These are phyloP conservation scores for Tulasnella sp. DNA, from an alignment of 768 basidiomycete genomes.

Conservation along the genomic window DNA sequence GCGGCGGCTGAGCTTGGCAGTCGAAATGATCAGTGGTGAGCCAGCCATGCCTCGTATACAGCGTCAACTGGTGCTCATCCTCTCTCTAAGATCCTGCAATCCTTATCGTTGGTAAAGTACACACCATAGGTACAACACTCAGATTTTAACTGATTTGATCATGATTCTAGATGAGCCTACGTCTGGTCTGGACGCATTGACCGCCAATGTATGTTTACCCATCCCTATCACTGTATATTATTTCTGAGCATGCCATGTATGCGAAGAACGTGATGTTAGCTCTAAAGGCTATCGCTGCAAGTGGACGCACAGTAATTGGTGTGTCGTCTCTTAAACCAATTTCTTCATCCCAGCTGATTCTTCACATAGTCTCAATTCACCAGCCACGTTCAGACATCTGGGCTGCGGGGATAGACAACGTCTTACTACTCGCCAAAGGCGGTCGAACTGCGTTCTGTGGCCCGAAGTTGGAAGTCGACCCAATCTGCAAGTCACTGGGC, in stretches of 20 bases:
- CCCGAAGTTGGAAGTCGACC: conserved; percentile 2
- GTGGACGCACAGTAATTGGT: conserved; percentile 34
- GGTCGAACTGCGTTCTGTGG: conserved; percentile 20
- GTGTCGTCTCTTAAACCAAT: not conserved
- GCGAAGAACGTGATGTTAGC: conserved; percentile 35
- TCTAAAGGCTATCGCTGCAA: conserved; percentile 31
- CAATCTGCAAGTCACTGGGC: conserved; percentile 12
- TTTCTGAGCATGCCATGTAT: not conserved
- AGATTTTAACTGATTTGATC: not conserved
- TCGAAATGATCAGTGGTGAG: conserved; percentile 27
- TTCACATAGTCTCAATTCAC: conserved; percentile 25
- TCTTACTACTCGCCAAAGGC: conserved; percentile 28
- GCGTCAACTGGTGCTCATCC: not conserved
- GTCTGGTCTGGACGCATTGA: conserved; percentile 35
- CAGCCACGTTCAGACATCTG: conserved; percentile 32
- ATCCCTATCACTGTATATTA: not conserved
- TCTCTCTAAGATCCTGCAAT: conserved; percentile 31
- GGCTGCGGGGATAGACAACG: conserved; percentile 26
- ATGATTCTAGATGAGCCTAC: conserved; percentile 21
- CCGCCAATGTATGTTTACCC: conserved; percentile 23
- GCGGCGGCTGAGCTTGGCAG: conserved; percentile 34
- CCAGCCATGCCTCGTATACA: not conserved
- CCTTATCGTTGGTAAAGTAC: conserved; percentile 25
- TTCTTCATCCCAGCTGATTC: not conserved
- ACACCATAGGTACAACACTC: not conserved